Base-by-base conservation (phyloP, 202 grass and related monocot species). In the Eragrostis tef region DNA sequence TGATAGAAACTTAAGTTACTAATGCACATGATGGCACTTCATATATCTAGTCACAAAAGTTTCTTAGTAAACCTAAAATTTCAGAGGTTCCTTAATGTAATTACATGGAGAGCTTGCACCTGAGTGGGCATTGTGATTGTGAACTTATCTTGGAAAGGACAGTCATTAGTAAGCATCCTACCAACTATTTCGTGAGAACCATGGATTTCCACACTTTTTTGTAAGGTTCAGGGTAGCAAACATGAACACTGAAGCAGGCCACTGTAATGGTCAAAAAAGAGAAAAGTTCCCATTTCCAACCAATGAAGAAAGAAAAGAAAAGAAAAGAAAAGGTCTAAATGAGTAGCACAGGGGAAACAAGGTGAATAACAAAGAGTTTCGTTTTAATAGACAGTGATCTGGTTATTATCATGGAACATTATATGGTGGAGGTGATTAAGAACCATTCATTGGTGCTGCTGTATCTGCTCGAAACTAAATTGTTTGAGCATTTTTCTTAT, bases 391-490 rank as follows among this genome's bases (percentile, higher is more conserved):
- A 39, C 25, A 49, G 26, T 43, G 42, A 81, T 34, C 3, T 61
- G 62, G 44, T 50, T 56, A 81, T 16, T 42, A 59, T 2, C 0
- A 5, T 21, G 44, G 44, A 69, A 52, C 51, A 79, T 45, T 67
- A 7, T 47, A 52, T 63, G 31, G 13, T 52, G 17, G 12, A 24
- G 64, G 52, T 15, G 56, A 82, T 52, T 50, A 73, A 79, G 16
- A 82, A 56, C 13, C 52, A 83, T 82, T 53, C 63, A 78, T 54
- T 45, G 52, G 31, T 58, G 50, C 22, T 86, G 19, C 74, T 51
- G 21, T 48, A n/a, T 73, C 43, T 26, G 45, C 62, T 79, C 49
- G 7, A 31, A 79, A 68, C 9, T 25, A 68, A 67, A 53, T 41
- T 68, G 64, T 12, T 21, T 45, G 31, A 71, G 41, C 47, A 81